Evolutionary conservation across 495 filamentous ascomycete genomes (phyloP).

Genomic region (Bombardia bombarda): DNA sequence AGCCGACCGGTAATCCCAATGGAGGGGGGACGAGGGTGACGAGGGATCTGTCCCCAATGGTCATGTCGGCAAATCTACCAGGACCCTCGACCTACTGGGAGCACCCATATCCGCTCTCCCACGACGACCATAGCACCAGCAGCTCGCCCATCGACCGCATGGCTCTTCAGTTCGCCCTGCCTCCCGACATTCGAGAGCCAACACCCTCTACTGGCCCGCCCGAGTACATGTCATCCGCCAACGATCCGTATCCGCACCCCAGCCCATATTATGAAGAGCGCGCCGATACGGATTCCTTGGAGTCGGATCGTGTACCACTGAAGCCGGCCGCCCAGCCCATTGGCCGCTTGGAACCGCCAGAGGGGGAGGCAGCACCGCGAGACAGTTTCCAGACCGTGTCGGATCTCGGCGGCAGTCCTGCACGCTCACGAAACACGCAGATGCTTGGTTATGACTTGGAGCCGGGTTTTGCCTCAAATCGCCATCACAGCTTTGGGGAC

Average conservation of each 20-base stretch:
- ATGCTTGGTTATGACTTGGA: constrained; percentile 44
- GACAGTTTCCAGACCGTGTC: constrained; percentile 54
- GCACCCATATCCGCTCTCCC: constrained; percentile 22
- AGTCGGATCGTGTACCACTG: constrained; percentile 63
- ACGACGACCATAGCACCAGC: constrained; percentile 21
- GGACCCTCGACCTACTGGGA: constrained; percentile 43
- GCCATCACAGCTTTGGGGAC: constrained; percentile 40
- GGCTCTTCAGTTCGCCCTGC: constrained; percentile 40
- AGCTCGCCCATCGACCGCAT: constrained; percentile 38
- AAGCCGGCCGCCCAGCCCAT: constrained; percentile 59
- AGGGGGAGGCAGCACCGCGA: constrained; percentile 51
- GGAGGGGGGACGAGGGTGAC: too few species aligned
- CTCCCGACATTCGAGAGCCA: constrained; percentile 32
- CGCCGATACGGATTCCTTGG: constrained; percentile 50
- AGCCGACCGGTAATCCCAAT: constrained; percentile 1
- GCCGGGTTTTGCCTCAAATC: constrained; percentile 36
- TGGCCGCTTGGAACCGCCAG: constrained; percentile 42
- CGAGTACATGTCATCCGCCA: constrained; percentile 20
- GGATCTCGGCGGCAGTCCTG: constrained; percentile 34
- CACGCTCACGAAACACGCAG: constrained; percentile 32
- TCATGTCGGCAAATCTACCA: constrained; percentile 33
- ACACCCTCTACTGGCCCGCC: constrained; percentile 10
- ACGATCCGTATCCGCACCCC: constrained; percentile 30
- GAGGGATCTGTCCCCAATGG: constrained; percentile 25
- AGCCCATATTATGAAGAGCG: constrained; percentile 44